Evolutionary conservation across 345 rosid species (phyloP).

Genomic region (Camelina neglecta): DNA sequence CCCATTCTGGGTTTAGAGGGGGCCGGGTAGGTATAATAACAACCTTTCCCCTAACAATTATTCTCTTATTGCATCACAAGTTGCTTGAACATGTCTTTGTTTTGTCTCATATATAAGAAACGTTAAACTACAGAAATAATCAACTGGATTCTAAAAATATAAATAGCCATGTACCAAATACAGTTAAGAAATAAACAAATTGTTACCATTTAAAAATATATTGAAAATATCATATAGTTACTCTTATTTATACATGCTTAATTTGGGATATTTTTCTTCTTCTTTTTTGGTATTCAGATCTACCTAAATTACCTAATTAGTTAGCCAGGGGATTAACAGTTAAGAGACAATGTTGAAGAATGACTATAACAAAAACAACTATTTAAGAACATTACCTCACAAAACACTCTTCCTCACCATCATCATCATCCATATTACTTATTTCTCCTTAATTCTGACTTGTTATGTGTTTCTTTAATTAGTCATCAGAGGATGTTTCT

Average conservation of each 20-base stretch:
- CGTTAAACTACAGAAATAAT: neutral
- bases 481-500: neutral
- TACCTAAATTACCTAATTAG: neutral
- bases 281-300: neutral
- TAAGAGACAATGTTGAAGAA: neutral
- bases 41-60: neutral
- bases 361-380: neutral
- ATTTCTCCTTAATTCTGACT: neutral
- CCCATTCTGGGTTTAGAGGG: neutral
- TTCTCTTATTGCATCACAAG: conserved; percentile 21
- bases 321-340: conserved; percentile 4
- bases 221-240: neutral
- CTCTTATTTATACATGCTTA: conserved; percentile 8
- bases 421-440: neutral
- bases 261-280: neutral
- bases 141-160: conserved; percentile 25
- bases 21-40: too few relatives aligned
- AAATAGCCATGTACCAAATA: conserved; percentile 3
- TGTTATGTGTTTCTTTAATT: neutral
- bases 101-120: conserved; percentile 17
- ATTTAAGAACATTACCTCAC: neutral
- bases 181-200: conserved; percentile 18
- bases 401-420: neutral
- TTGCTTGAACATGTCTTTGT: conserved; percentile 1
- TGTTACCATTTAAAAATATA: neutral